Base-by-base conservation (phyloP, 2,329 filamentous ascomycete genomes). In the Neonectria faginata region DNA sequence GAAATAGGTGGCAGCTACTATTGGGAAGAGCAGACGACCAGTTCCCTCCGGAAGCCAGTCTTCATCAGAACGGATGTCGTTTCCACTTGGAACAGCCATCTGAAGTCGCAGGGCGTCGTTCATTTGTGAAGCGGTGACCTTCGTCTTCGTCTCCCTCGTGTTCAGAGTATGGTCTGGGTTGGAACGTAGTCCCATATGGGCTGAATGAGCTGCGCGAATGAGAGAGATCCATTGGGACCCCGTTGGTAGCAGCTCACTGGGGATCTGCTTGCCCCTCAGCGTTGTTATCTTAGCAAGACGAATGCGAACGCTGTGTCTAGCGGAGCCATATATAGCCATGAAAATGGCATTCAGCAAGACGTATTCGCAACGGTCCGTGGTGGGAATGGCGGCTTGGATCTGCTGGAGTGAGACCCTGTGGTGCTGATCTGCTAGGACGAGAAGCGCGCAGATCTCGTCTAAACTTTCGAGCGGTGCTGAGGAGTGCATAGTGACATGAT, bases 321-420 rank as follows among this genome's bases (percentile, higher is more conserved):
- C 78, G 0, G 77, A 79, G 0, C 75, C 78, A 18, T 81, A 82
- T 25, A 82, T 72, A 3, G 79, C 79, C 80, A 83, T 82, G 10
- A 83, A 64, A 0, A 80, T 76, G 0, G 80, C 79, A 55, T 81
- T 70, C 0, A 70, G 66, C 2, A 73, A 44, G 3, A 73, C 67
- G 3, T 64, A 64, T 2, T 67, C 68, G 18, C 80, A 81, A 1
- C 74, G 69, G 12, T 75, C 70, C 3, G 70, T 61, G 2, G 72
- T 68, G 0, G 65, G 63, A 3, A 82, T 76, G 0, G 74, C 70
- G 0, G 70, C 75, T 51, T 79, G 79, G 1, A 80, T 78, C 29
- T 80, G 75, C 2, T 64, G 74, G 5, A 83, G 74, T 0, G 81
- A 81, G 3, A 72, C 73, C 36, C 70, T 73, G 58, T 83, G 80